Conservation (phyloP, 2,329 filamentous ascomycete genomes). For the Colletotrichum cuscutae region DNA sequence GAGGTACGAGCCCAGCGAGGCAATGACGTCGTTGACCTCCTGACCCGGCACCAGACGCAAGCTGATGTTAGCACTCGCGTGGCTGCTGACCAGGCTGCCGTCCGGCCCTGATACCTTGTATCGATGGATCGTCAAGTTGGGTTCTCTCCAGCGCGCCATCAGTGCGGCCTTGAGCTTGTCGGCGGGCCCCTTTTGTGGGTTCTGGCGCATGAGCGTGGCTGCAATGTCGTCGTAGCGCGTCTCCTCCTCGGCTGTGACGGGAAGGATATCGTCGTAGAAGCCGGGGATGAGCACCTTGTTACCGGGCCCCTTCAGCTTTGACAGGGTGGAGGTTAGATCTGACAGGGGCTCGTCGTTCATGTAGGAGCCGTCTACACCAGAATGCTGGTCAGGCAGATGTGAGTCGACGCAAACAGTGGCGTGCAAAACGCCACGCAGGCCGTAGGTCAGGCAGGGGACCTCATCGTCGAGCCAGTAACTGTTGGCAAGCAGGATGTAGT, state of each 20-base stretch:
- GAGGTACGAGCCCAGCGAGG: constrained; percentile 74
- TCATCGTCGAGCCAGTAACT: constrained; percentile 99
- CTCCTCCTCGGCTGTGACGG: constrained; percentile 79
- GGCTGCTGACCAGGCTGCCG: constrained; percentile 89
- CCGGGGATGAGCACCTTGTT: constrained; percentile 87
- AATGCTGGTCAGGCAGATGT: constrained; percentile 88
- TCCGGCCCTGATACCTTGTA: constrained; percentile 94
- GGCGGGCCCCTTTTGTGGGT: constrained; percentile 68
- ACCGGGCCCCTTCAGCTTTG: constrained; percentile 81
- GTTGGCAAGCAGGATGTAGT: constrained; percentile 95
- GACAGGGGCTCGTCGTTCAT: constrained; percentile 92
- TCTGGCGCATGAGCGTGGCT: constrained; percentile 77
- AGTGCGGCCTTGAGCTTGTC: constrained; percentile 83
- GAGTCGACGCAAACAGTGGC: constrained; percentile 91
- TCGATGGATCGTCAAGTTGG: constrained; percentile 91
- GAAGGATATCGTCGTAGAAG: constrained; percentile 88
- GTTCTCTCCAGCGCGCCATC: constrained; percentile 95
- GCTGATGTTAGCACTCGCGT: constrained; percentile 89
- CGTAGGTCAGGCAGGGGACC: constrained; percentile 94
- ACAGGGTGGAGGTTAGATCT: constrained; percentile 85
- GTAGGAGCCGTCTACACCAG: constrained; percentile 94
- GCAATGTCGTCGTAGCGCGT: constrained; percentile 87
- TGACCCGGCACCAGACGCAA: constrained; percentile 94
- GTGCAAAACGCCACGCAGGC: constrained; percentile 91
- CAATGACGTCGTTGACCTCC: constrained; percentile 81